Percentiles rank a stretch among this genome's conserved stretches.
phyloP scores from a whole-genome alignment of 257 asterid species.

The Solanum corneliomulleri region DNA sequence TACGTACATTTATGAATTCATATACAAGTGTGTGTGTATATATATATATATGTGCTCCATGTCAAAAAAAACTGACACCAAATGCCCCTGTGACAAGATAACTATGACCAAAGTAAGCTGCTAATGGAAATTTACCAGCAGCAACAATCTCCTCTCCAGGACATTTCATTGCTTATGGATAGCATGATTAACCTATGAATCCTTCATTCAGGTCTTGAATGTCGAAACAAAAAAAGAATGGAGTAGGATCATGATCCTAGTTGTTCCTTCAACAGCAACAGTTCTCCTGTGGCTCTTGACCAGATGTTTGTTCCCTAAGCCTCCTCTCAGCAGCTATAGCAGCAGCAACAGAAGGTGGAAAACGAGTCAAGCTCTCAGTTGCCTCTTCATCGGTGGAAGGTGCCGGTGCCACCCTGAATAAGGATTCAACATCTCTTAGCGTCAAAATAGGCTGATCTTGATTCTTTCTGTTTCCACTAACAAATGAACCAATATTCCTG shows the following conservation, averaged over 20 bases:
- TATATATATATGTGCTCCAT: not conserved
- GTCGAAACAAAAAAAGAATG: not conserved
- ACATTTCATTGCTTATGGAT: not conserved
- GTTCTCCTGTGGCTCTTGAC: not conserved
- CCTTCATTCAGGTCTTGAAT: not conserved
- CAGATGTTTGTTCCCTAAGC: conserved; percentile 22
- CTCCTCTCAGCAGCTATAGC: conserved; percentile 90
- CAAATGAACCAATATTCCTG: conserved; percentile 49
- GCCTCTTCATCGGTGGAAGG: conserved; percentile 25
- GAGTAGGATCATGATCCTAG: not conserved
- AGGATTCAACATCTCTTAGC: conserved; percentile 61
- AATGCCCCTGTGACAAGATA: not conserved
- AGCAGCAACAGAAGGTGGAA: conserved; percentile 90
- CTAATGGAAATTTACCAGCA: not conserved
- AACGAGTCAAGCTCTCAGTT: conserved; percentile 45
- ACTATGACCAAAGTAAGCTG: not conserved
- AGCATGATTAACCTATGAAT: not conserved
- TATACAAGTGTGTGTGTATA: no score
- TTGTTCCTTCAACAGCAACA: not conserved
- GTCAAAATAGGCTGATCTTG: conserved; percentile 86
- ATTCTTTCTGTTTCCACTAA: conserved; percentile 86
- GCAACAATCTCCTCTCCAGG: not conserved
- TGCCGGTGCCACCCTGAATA: conserved; percentile 59
- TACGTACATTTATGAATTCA: no score
- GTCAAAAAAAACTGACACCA: not conserved